A percentile compares a stretch with the other conserved stretches of the same genome.
Conservation (phyloP, 805 yeast genomes). For the Cyberlindnera sargentensis region DNA sequence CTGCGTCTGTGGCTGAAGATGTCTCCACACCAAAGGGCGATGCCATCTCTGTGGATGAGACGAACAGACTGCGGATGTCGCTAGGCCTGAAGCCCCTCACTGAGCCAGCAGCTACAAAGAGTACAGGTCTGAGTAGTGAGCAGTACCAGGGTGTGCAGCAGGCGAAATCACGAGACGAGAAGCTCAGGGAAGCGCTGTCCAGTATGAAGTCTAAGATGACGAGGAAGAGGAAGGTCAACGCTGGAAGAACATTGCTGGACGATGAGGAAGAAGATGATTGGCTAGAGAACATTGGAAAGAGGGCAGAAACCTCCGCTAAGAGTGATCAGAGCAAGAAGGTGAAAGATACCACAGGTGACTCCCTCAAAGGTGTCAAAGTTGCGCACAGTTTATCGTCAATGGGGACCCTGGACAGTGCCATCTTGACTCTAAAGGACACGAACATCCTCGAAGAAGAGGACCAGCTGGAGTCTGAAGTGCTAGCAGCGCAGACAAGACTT, state of each 20-base stretch:
- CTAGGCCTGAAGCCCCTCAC: conserved; percentile 17
- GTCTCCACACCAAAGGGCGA: background rate
- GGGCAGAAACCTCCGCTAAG: background rate
- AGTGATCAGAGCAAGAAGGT: background rate
- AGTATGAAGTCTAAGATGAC: conserved; percentile 7
- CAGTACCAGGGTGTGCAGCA: conserved; percentile 4
- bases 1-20: background rate
- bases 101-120: background rate
- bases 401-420: conserved; percentile 3
- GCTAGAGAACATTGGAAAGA: conserved; percentile 13
- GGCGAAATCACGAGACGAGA: conserved; percentile 5
- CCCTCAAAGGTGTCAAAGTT: conserved; percentile 13
- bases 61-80: conserved; percentile 18
- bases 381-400: conserved; percentile 15
- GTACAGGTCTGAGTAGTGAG: background rate
- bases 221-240: conserved; percentile 10
- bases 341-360: background rate
- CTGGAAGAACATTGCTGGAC: conserved; percentile 11
- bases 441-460: conserved; percentile 17
- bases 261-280: conserved; percentile 14
- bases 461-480: conserved; percentile 17
- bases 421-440: conserved; percentile 20
- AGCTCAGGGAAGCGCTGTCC: conserved; percentile 11
- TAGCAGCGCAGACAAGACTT: conserved; percentile 12
- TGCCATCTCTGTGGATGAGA: conserved; percentile 11